Conservation (phyloP, 2,329 filamentous ascomycete species). For the Epichloe festucae region DNA sequence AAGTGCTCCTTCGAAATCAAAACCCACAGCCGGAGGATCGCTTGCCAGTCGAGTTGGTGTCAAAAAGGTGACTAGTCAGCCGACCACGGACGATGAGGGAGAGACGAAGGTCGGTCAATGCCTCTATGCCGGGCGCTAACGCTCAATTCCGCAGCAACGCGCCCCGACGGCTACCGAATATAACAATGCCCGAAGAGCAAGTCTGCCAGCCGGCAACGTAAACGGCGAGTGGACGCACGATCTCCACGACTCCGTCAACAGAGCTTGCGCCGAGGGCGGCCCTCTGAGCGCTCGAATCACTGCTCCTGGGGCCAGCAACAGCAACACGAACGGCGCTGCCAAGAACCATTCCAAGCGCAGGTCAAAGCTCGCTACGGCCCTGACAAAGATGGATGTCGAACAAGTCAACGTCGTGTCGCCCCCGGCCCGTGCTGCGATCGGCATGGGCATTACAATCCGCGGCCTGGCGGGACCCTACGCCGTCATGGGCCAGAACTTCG, state of each 20-base stretch:
- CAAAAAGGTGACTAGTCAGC: constrained; percentile 44
- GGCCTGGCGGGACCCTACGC: constrained; percentile 61
- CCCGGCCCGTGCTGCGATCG: background rate
- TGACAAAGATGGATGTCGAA: constrained; percentile 27
- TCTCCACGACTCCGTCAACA: constrained; percentile 39
- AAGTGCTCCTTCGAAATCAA: constrained; percentile 40
- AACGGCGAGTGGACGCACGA: constrained; percentile 62
- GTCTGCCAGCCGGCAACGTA: constrained; percentile 38
- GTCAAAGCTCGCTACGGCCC: constrained; percentile 31
- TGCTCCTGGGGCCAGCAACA: constrained; percentile 20
- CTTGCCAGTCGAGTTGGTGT: constrained; percentile 62
- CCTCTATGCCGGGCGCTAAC: background rate
- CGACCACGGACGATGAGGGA: background rate
- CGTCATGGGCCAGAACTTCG: constrained; percentile 71
- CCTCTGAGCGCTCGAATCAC: constrained; percentile 36
- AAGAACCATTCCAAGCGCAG: constrained; percentile 16
- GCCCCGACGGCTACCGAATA: background rate
- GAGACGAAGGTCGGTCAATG: background rate
- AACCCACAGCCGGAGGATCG: constrained; percentile 35
- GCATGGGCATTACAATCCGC: constrained; percentile 51
- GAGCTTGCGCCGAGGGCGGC: constrained; percentile 13
- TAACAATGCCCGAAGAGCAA: constrained; percentile 15
- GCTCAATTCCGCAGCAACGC: constrained; percentile 10
- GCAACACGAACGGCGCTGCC: constrained; percentile 2
- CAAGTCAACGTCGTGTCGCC: constrained; percentile 23